Base-by-base conservation (phyloP, 75 land plant species). In the Isoetes taiwanensis region DNA sequence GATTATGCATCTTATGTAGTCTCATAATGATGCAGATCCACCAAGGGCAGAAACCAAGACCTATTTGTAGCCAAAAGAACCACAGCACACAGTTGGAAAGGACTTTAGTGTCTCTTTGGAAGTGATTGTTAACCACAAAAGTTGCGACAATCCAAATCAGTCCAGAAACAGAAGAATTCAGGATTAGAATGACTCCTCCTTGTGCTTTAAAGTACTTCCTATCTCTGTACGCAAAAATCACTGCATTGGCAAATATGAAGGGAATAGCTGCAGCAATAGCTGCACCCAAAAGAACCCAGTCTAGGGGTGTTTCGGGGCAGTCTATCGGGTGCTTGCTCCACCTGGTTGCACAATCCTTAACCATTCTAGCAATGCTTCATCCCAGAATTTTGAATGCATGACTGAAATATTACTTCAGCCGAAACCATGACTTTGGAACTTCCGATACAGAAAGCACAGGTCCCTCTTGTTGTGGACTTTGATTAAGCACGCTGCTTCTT, bases 41-140 rank as follows among this genome's bases (percentile, higher is more conserved):
- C 72, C 72, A 70, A 2, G 57, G 60, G 10, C 70, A 64, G 41
- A 48, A 29, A 1, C 72, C 72, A 1, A 70, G 25, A 8, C 63
- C 20, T 26, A 65, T 29, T 61, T 70, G 60, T 30, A 70, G 31
- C 72, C 72, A 70, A 34, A 70, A 70, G 1, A 50, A 32, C 72
- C 72, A 70, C 4, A 70, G 40, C 0, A 69, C 9, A 34, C 72
- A 70, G 41, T 10, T 24, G 40, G 57, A 14, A n/a, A 65, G 12
- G n/a, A n/a, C n/a, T 28, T 28, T 61, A 10, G 5, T 54, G 27
- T 41, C 17, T 14, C 69, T 41, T 0, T 16, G 0, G 53, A 64
- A 64, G 46, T 70, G 72, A 46, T 30, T 20, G 35, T 70, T 70
- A 9, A 39, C 33, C 25, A 70, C 70, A 24, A 70, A 70, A 10